Conservation (phyloP, 805 yeast genomes). For the Yarrowia keelungensis region DNA sequence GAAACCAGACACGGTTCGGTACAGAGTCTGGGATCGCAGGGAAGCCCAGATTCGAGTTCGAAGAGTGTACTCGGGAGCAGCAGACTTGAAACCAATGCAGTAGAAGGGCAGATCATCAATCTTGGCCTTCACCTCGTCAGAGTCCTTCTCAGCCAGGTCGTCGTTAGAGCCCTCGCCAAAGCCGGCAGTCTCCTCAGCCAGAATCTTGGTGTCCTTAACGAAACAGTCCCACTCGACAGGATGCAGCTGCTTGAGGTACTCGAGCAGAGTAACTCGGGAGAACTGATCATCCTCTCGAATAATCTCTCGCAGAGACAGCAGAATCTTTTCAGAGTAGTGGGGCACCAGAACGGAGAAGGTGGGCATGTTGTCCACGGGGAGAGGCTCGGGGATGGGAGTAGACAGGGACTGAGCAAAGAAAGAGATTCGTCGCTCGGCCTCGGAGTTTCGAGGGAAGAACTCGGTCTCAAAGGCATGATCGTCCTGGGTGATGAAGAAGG, state of each 20-base stretch:
- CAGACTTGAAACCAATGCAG: constrained; percentile 75
- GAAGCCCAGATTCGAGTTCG: constrained; percentile 99
- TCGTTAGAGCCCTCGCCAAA: constrained; percentile 58
- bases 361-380: constrained; percentile 99
- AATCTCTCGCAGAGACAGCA: constrained; percentile 91
- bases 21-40: constrained; percentile 92
- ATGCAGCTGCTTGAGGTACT: constrained; percentile 91
- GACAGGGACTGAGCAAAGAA: constrained; percentile 99
- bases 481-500: constrained; percentile 97
- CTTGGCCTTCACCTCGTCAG: constrained; percentile 79
- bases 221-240: constrained; percentile 98
- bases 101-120: constrained; percentile 92
- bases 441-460: constrained; percentile 95
- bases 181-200: constrained; percentile 93
- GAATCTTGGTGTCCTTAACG: constrained; percentile 91
- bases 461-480: constrained; percentile 93
- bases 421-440: constrained; percentile 99
- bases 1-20: constrained; percentile 97
- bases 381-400: constrained; percentile 98
- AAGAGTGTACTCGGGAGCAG: constrained; percentile 94
- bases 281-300: constrained; percentile 97
- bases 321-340: constrained; percentile 93
- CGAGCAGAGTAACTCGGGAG: constrained; percentile 91
- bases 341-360: constrained; percentile 97
- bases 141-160: constrained; percentile 59